Evolutionary conservation across 139 green algal species (phyloP), one percentile per base, ranked within the genome.

Genomic region (Tetraselmis striata): DNA sequence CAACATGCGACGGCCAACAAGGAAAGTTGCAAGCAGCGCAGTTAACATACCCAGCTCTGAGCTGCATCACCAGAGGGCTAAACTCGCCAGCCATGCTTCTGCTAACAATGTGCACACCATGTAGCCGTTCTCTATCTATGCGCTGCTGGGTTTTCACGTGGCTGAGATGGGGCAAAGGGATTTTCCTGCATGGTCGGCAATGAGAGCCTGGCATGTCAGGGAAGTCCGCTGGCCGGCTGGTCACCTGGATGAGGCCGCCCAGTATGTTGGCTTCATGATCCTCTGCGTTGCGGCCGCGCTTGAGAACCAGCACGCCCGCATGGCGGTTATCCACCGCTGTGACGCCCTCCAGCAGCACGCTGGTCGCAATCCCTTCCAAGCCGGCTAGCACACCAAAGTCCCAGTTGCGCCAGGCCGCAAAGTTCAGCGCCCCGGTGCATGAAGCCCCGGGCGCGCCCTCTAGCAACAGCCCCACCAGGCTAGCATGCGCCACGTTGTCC

Each of bases 301-400:
- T 76, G 75, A 80, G 27, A 1, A 81, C 1, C n/a, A 76, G 32
- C 23, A 84, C 22, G 1, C 81, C 81, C 59, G 28, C 79, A 23
- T 81, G 29, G 26, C 31, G 74, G 28, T 79, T 81, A 76, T 84
- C 32, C 59, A 28, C n/a, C 74, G 26, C 74, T 1, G 75, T 1
- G 75, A 81, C 29, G 76, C 67, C 76, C 24, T 24, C n/a, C 75
- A 83, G 26, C 45, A 67, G 45, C 45, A 67, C 45, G 18, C 45
- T 67, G 11, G 11, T 18, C 11, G 11, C 11, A 18, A 67, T 67
- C 11, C 45, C 45, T 18, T 67, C 45, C 45, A 67, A 18, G 18
- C 45, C 45, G 22, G 74, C 58, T 22, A 84, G 30, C 23, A 84
- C 25, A 30, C 81, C 81, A 26, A 84, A 84, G 81, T 84, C 81